phyloP scores from a whole-genome alignment of 2,329 filamentous ascomycete species.

The Seiridium unicorne region DNA sequence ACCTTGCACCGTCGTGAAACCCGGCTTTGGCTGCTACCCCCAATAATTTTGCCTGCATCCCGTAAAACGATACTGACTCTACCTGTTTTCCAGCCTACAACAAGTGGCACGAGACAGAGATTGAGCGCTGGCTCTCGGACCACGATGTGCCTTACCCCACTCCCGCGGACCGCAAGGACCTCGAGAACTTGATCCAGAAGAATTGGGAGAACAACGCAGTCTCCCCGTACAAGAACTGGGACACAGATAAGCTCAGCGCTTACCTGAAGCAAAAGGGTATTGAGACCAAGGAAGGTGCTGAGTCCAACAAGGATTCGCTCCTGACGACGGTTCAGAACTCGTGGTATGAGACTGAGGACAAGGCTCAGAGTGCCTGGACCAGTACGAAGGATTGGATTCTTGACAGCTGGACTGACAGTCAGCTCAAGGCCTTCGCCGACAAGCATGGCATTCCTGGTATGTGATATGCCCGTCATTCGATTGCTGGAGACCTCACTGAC shows the following conservation, averaged over 20 bases:
- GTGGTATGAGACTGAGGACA: slow-evolving; percentile 80
- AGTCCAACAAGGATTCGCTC: slow-evolving; percentile 67
- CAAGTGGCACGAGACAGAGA: slow-evolving; percentile 97
- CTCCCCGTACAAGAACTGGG: slow-evolving; percentile 75
- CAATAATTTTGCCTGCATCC: not conserved
- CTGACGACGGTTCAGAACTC: slow-evolving; percentile 66
- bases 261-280: slow-evolving; percentile 73
- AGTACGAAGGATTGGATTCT: slow-evolving; percentile 89
- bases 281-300: slow-evolving; percentile 64
- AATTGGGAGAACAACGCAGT: slow-evolving; percentile 84
- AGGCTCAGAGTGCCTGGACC: slow-evolving; percentile 67
- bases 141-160: slow-evolving; percentile 89
- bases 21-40: slow-evolving; percentile 1
- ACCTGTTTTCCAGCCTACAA: slow-evolving; percentile 70
- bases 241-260: slow-evolving; percentile 62
- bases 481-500: not conserved
- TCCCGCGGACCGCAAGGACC: slow-evolving; percentile 86
- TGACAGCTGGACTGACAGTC: slow-evolving; percentile 91
- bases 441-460: slow-evolving; percentile 75
- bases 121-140: slow-evolving; percentile 95
- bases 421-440: slow-evolving; percentile 91
- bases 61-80: not conserved
- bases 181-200: slow-evolving; percentile 84
- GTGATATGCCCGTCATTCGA: slow-evolving; percentile 9
- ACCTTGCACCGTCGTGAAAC: not conserved